Base-by-base conservation (phyloP, 1,139 yeast genomes). In the Geotrichum phurueaensis region DNA sequence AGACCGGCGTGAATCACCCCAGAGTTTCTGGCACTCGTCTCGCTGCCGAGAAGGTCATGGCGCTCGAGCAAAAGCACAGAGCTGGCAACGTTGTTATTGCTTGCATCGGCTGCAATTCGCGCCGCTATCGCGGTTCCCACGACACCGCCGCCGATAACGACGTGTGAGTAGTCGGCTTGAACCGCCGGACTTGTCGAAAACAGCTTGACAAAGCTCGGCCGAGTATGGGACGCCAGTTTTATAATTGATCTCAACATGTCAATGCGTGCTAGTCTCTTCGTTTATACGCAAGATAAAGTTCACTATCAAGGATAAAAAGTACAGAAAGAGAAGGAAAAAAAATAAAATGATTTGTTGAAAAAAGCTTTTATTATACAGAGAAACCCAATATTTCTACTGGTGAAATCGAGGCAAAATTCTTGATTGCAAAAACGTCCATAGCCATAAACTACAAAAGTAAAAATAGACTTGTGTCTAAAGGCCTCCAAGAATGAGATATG, bases 1-100 rank as follows among this genome's bases (percentile, higher is more conserved):
- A 91, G 69, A 0, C 97, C 97, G 0, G 96, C 96, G 73, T 91
- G 97, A 45, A 91, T 86, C 36, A 91, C 97, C 69, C 91, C 97
- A 1, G 96, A 88, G 76, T 91, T 91, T 58, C 97, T 77, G 13
- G 95, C 82, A 1, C 96, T 86, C 0, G 96, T 90, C 69, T 91
- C 97, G 66, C 82, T 80, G 1, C 96, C 97, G 57, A 85, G 71
- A 31, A 77, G 77, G 1, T 74, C 72, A 69, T 90, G 84, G 67
- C 87, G 84, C 67, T 91, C 97, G 2, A 90, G 71, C 12, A 91
- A 71, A 1, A 89, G 74, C 0, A 89, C 91, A 2, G 73, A 71
- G 63, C 81, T 81, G 0, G 78, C 75, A 31, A 51, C 29, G 20
- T 0, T 73, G 64, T 27, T 54, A 20, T 56, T 48, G 22, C 43